These are phyloP conservation scores for Tephrocybe sp. DNA, from an alignment of 768 basidiomycete genomes.

Conservation along the genomic window DNA sequence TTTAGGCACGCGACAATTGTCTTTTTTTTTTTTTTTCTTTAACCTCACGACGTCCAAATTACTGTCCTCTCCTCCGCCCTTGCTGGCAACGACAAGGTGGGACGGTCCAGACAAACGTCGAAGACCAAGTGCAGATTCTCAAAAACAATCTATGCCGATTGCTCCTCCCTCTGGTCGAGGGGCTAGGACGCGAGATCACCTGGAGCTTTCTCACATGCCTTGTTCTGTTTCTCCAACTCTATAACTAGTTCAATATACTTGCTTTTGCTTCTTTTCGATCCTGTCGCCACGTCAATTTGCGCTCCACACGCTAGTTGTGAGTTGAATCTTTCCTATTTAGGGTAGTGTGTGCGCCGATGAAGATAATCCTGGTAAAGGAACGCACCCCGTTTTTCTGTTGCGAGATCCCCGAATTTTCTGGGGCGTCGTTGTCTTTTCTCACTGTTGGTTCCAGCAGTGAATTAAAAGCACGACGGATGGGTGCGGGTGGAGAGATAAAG, in stretches of 20 bases:
- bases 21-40: slow-evolving; percentile 18
- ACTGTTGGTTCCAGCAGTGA: slow-evolving; percentile 16
- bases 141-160: slow-evolving; percentile 94
- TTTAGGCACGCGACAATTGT: slow-evolving; percentile 22
- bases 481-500: slow-evolving; percentile 78
- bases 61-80: slow-evolving; percentile 61
- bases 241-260: slow-evolving; percentile 5
- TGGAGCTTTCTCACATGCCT: slow-evolving; percentile 69
- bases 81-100: slow-evolving; percentile 47
- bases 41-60: slow-evolving; percentile 76
- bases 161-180: slow-evolving; percentile 89
- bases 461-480: slow-evolving; percentile 41
- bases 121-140: slow-evolving; percentile 59
- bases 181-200: slow-evolving; percentile 91
- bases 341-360: slow-evolving; percentile 48
- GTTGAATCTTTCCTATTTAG: slow-evolving; percentile 18
- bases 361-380: slow-evolving; percentile 89
- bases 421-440: slow-evolving; percentile 26
- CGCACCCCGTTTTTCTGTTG: slow-evolving; percentile 56
- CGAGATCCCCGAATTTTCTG: slow-evolving; percentile 29
- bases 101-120: slow-evolving; percentile 92
- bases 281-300: background rate
- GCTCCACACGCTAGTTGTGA: slow-evolving; percentile 6
- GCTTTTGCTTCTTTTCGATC: slow-evolving; percentile 1
- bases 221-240: slow-evolving; percentile 15